Percentiles rank a stretch among this genome's conserved stretches.
Conservation (phyloP, 208 protist genomes). For the Sergeia podlipaevii region DNA sequence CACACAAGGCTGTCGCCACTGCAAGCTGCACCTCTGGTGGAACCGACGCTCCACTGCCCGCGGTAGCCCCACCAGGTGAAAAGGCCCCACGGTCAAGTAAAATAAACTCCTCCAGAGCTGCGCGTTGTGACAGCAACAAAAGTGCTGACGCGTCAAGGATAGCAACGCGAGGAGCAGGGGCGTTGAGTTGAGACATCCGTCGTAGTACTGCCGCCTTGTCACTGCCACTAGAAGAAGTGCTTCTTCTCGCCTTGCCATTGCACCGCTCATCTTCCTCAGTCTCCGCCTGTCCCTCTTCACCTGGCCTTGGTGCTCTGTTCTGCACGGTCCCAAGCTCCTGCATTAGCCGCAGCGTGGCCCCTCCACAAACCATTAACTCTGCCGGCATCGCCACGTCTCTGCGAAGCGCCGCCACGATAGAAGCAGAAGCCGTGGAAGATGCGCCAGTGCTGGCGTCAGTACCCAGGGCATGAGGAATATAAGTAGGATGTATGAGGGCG, state of each 20-base stretch:
- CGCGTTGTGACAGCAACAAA: constrained; percentile 8
- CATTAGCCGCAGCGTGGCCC: constrained; percentile 37
- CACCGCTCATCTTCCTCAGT: too few relatives aligned
- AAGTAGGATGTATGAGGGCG: constrained; percentile 75
- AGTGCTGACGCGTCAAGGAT: constrained; percentile 18
- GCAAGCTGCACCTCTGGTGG: constrained; percentile 62
- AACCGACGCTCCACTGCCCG: background rate
- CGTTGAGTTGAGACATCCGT: constrained; percentile 12
- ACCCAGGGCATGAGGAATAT: constrained; percentile 16
- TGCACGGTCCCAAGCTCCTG: constrained; percentile 2
- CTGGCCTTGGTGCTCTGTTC: background rate
- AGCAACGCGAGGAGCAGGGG: too few relatives aligned
- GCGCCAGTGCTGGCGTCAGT: background rate
- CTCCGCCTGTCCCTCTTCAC: too few relatives aligned
- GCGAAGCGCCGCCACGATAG: constrained; percentile 13
- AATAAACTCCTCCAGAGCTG: constrained; percentile 32
- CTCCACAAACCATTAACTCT: constrained; percentile 47
- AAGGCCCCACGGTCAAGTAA: constrained; percentile 24
- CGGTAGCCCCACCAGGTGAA: background rate
- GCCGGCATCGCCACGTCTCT: constrained; percentile 61
- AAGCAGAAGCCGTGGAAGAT: background rate
- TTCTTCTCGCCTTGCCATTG: too few relatives aligned
- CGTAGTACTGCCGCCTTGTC: constrained; percentile 11
- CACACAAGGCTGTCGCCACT: constrained; percentile 61
- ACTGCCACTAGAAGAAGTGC: background rate